Base-by-base conservation (phyloP, 108 stramenopile genomes). In the Cyclotella distinguenda region DNA sequence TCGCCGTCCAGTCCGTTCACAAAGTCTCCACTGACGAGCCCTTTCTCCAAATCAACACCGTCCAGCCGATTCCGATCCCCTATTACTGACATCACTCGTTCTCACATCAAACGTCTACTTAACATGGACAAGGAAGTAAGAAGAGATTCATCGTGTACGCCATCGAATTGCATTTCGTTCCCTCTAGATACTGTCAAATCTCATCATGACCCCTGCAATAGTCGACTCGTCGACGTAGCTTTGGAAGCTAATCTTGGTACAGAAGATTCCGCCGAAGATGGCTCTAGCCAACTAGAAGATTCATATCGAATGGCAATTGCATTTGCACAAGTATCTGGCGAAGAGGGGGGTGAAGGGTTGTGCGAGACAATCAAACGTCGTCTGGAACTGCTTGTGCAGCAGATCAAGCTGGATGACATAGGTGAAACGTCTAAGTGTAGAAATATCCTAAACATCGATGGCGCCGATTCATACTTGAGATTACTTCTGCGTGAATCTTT, bases 301-400 rank as follows among this genome's bases (percentile, higher is more conserved):
- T 66, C 67, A 1, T 76, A 68, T 64, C 59, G 49, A 58, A 62
- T 67, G 55, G 66, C 74, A 33, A 45, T 76, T 30, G 74, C 62
- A 40, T 57, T 76, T 57, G 39, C 65, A 45, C 35, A 50, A 12
- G 26, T 13, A 3, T n/a, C 39, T 15, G 28, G 32, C 30, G 64
- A 65, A n/a, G 9, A 10, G 7, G 26, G 52, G 19, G 27, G 15
- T 10, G 48, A 51, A 58, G 50, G 40, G 15, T 27, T 23, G 34
- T 52, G 67, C 16, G 48, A 49, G 25, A 64, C 36, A 18, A 68
- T 76, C 10, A 66, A 76, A 18, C 66, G 67, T 10, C 66, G 74
- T 45, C 35, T 76, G 26, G 62, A 56, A 19, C 45, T 59, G 9
- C 74, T 76, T 56, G 67, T 60, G 3, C 23, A 68, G 59, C 28